Evolutionary conservation across 108 stramenopile genomes (phyloP), one percentile per base, ranked within the genome.

Genomic region (Licmophora abbreviata): DNA sequence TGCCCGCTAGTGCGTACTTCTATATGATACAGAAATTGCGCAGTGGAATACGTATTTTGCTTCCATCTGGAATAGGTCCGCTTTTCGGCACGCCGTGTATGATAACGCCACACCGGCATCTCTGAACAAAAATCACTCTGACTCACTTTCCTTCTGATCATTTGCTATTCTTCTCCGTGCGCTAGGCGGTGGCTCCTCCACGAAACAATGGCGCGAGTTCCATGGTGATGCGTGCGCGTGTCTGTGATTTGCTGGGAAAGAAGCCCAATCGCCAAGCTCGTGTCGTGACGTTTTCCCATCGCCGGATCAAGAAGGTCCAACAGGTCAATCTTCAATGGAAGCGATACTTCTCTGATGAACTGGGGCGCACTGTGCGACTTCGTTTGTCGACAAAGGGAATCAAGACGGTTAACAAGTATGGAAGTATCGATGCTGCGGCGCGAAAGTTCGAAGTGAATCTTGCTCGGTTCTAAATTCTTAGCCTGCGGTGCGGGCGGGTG

Each of bases 371-470:
- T 17, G 90, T 95, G 23, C 57, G 80, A 49, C 52, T 96, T 47
- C 81, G 95, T 47, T 62, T 96, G 59, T 86, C 79, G 40, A 96
- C 93, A 37, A 95, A 93, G 78, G 95, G 90, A 54, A 85, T 94
- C 59, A 93, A 93, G 82, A 96, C 95, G 24, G 88, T 96, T 29
- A 79, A 92, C 56, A 95, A 95, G 76, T 77, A 92, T 56, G 95
- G 95, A 56, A 64, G 79, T 26, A 81, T 95, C 61, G 81, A 90
- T 64, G 87, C 89, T 23, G 91, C 91, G 17, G 93, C 93, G 32
- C 92, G 84, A 73, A 95, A 95, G 74, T 95, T 92, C 48, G 85
- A 83, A 29, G 54, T 93, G 38, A 76, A 96, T 56, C 71, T 96
- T 52, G 52, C 48, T 37, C 85, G 95, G 66, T 95, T 88, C 79